Conservation (phyloP, 176 grass and related monocot species). For the Paspalum notatum region DNA sequence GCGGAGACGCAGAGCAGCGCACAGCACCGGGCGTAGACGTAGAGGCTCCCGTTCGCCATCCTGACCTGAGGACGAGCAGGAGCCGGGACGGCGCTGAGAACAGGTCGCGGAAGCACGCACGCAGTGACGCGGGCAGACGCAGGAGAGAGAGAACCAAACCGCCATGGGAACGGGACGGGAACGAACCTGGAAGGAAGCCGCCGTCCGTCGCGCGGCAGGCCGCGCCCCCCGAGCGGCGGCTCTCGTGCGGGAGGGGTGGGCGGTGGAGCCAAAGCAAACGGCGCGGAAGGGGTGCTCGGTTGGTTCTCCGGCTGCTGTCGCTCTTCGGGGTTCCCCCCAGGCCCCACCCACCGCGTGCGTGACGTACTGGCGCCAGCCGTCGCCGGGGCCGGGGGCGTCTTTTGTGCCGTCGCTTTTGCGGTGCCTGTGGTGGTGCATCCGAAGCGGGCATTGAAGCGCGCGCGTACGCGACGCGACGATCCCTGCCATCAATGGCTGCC, state of each 20-base stretch:
- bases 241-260: background rate
- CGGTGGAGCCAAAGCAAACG: background rate
- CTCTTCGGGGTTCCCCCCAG: background rate
- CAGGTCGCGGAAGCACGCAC: background rate
- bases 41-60: constrained; percentile 19
- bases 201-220: too few species aligned
- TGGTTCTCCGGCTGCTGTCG: background rate
- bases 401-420: background rate
- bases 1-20: constrained; percentile 44
- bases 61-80: constrained; percentile 18
- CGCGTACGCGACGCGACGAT: constrained; percentile 1
- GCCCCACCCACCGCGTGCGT: background rate
- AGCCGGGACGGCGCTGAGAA: background rate
- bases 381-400: constrained; percentile 15
- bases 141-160: background rate
- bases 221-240: background rate
- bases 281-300: constrained; percentile 1
- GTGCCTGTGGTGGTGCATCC: background rate
- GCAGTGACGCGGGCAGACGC: too few species aligned
- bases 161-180: background rate
- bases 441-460: background rate
- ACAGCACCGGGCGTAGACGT: background rate
- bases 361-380: background rate
- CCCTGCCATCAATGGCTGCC: constrained; percentile 30
- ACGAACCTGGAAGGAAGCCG: constrained; percentile 38